Percentiles rank a stretch among this genome's conserved stretches.
Evolutionary conservation across 768 basidiomycete species (phyloP).

Genomic region (Coprinellus micaceus): DNA sequence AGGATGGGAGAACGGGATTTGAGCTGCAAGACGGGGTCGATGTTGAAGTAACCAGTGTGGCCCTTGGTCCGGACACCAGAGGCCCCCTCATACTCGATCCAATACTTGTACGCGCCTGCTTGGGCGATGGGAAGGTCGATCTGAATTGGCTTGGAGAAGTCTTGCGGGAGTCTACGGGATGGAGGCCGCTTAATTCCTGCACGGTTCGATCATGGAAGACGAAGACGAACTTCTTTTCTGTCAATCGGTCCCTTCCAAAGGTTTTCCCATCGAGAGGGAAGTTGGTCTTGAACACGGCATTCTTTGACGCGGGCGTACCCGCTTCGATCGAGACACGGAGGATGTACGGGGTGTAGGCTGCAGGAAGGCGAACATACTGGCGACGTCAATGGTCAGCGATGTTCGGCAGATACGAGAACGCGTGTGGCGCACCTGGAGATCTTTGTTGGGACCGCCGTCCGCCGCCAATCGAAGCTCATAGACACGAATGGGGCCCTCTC

Average conservation of each 20-base stretch:
- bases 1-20: conserved; percentile 77
- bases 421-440: conserved; percentile 62
- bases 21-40: conserved; percentile 82
- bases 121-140: conserved; percentile 95
- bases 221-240: conserved; percentile 65
- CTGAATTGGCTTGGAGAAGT: conserved; percentile 88
- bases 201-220: conserved; percentile 1
- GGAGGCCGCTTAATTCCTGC: conserved; percentile 17
- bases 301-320: conserved; percentile 85
- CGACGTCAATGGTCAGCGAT: conserved; percentile 8
- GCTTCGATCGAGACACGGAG: conserved; percentile 89
- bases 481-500: conserved; percentile 69
- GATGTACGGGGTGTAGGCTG: conserved; percentile 84
- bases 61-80: conserved; percentile 67
- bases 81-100: conserved; percentile 83
- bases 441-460: conserved; percentile 87
- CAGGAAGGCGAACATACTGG: conserved; percentile 94
- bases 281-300: conserved; percentile 93
- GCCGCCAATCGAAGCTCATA: conserved; percentile 84
- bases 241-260: conserved; percentile 73
- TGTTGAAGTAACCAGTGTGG: conserved; percentile 91
- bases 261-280: conserved; percentile 91
- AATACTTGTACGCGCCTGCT: conserved; percentile 94
- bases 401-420: not conserved
- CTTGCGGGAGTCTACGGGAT: conserved; percentile 64